Evolutionary conservation across 768 basidiomycete genomes (phyloP).

Genomic region (Rickenella mellea): DNA sequence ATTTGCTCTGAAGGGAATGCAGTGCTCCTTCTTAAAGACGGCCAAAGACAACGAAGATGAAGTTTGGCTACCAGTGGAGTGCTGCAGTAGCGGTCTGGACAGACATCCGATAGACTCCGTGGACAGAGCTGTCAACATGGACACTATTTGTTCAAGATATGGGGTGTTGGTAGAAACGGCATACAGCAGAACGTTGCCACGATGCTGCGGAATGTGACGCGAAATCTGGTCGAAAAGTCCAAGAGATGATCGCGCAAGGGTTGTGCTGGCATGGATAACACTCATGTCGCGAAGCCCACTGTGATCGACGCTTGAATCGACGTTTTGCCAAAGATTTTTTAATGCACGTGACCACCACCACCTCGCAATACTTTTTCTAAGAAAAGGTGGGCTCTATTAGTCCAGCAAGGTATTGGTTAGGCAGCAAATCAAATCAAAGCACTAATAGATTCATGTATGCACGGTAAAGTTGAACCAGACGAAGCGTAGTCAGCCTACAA

Average conservation of each 20-base stretch:
- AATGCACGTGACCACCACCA: no score
- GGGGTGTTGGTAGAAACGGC: slow-evolving; percentile 36
- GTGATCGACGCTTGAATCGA: no score
- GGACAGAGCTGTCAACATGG: slow-evolving; percentile 13
- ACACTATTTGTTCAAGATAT: slow-evolving; percentile 25
- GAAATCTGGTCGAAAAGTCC: slow-evolving; percentile 26
- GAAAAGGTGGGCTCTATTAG: no score
- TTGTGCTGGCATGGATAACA: slow-evolving; percentile 29
- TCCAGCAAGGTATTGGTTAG: no score
- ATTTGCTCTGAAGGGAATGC: slow-evolving; percentile 49
- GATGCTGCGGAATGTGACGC: slow-evolving; percentile 19
- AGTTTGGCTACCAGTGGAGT: slow-evolving; percentile 9
- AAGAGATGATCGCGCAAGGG: slow-evolving; percentile 28
- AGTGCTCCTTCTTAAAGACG: slow-evolving; percentile 32
- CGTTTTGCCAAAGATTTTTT: no score
- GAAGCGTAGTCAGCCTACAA: no score
- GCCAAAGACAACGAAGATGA: slow-evolving; percentile 51
- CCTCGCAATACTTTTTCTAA: no score
- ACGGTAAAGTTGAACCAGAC: no score
- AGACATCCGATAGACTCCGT: slow-evolving; percentile 51
- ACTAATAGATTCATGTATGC: no score
- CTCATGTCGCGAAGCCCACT: no score
- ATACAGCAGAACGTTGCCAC: slow-evolving; percentile 36
- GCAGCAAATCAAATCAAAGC: no score
- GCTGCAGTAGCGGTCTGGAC: slow-evolving; percentile 35